Evolutionary conservation across 164 flowering plant species (phyloP).

Genomic region (Piper longum): DNA sequence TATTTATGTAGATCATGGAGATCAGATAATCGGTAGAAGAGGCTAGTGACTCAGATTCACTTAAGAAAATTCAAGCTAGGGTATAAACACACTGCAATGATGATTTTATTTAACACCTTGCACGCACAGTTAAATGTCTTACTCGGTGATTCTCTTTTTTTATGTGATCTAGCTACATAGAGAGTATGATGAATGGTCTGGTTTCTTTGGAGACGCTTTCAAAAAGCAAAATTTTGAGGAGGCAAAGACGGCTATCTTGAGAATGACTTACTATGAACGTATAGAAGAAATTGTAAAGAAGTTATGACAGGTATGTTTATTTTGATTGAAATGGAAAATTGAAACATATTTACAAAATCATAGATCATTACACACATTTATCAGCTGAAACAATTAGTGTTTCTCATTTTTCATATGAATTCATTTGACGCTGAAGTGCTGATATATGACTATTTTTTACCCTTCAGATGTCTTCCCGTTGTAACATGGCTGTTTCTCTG

Average conservation of each 20-base stretch:
- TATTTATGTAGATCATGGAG: slow-evolving; percentile 53
- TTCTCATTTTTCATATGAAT: no score
- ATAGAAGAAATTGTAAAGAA: slow-evolving; percentile 70
- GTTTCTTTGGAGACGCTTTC: slow-evolving; percentile 47
- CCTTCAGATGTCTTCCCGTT: no score
- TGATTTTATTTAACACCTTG: not conserved
- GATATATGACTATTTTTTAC: no score
- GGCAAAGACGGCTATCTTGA: slow-evolving; percentile 42
- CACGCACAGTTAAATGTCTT: not conserved
- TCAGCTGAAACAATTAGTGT: no score
- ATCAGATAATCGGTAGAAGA: slow-evolving; percentile 87
- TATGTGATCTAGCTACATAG: slow-evolving; percentile 31
- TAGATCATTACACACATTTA: no score
- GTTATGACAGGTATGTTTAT: slow-evolving; percentile 19
- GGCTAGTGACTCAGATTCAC: slow-evolving; percentile 37
- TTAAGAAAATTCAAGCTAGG: slow-evolving; percentile 48
- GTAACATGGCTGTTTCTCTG: no score
- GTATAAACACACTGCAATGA: slow-evolving; percentile 15
- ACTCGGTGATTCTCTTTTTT: not conserved
- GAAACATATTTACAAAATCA: no score
- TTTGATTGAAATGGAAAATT: not conserved
- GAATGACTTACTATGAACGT: slow-evolving; percentile 77
- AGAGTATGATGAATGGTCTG: slow-evolving; percentile 39
- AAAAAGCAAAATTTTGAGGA: slow-evolving; percentile 35
- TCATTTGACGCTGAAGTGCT: no score